Evolutionary conservation across 2,329 filamentous ascomycete genomes (phyloP).

Genomic region (Leptographium wingfieldii): DNA sequence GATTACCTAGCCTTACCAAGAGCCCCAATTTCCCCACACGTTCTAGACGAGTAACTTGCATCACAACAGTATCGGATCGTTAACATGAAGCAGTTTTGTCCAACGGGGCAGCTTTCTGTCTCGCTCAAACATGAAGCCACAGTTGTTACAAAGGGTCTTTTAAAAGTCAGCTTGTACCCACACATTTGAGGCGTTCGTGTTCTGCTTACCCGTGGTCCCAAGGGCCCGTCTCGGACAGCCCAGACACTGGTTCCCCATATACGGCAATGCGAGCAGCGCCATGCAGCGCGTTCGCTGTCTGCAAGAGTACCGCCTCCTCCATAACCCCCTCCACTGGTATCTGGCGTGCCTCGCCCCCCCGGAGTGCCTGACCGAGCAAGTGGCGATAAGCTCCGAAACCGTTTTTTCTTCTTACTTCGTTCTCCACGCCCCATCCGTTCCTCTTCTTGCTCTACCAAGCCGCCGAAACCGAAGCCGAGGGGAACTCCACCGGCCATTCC

Average conservation of each 20-base stretch:
- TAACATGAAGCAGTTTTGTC: slow-evolving; percentile 54
- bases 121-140: slow-evolving; percentile 77
- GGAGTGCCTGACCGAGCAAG: slow-evolving; percentile 55
- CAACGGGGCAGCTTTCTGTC: slow-evolving; percentile 72
- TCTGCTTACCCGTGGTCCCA: slow-evolving; percentile 61
- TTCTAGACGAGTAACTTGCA: not conserved
- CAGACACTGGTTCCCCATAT: slow-evolving; percentile 86
- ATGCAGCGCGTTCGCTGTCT: slow-evolving; percentile 66
- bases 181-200: slow-evolving; percentile 1
- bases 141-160: slow-evolving; percentile 84
- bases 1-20: not conserved
- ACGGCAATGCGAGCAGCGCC: slow-evolving; percentile 80
- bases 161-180: slow-evolving; percentile 3
- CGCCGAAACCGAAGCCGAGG: slow-evolving; percentile 35
- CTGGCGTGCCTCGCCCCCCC: slow-evolving; percentile 66
- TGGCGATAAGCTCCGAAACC: slow-evolving; percentile 81
- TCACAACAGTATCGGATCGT: slow-evolving; percentile 15
- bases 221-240: slow-evolving; percentile 86
- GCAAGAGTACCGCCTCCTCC: slow-evolving; percentile 53
- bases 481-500: slow-evolving; percentile 70
- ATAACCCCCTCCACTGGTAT: slow-evolving; percentile 58
- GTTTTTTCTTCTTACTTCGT: slow-evolving; percentile 86
- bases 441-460: slow-evolving; percentile 47
- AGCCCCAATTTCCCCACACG: not conserved
- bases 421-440: slow-evolving; percentile 87